phyloP scores from a whole-genome alignment of 768 basidiomycete genomes.

The Mycena epipterygia region DNA sequence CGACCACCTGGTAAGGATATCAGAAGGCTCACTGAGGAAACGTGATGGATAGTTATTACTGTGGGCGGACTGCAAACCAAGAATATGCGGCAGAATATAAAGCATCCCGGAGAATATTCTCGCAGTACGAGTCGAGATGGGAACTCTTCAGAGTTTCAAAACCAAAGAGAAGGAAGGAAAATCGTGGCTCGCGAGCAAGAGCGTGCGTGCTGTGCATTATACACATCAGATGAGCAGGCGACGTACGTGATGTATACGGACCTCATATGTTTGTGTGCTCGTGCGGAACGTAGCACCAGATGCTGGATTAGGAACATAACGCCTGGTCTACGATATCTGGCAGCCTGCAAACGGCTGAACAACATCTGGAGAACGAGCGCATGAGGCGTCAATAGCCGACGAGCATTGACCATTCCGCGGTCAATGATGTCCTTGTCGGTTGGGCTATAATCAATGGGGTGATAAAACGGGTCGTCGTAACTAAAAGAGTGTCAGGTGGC shows the following conservation, averaged over 20 bases:
- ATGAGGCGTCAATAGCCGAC: slow-evolving; percentile 86
- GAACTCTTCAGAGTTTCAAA: slow-evolving; percentile 94
- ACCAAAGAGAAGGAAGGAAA: slow-evolving; percentile 92
- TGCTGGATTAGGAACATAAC: slow-evolving; percentile 90
- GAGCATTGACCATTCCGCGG: slow-evolving; percentile 75
- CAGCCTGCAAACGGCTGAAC: slow-evolving; percentile 93
- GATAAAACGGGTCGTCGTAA: slow-evolving; percentile 89
- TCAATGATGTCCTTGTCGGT: slow-evolving; percentile 90
- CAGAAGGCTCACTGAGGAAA: neutral
- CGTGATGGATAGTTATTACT: slow-evolving; percentile 77
- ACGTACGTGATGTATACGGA: slow-evolving; percentile 46
- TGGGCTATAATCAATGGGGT: slow-evolving; percentile 89
- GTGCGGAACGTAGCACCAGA: slow-evolving; percentile 85
- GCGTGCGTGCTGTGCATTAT: slow-evolving; percentile 81
- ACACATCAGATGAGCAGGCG: slow-evolving; percentile 10
- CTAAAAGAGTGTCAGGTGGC: slow-evolving; percentile 59
- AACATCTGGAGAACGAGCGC: slow-evolving; percentile 88
- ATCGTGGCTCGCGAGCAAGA: slow-evolving; percentile 90
- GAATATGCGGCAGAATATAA: slow-evolving; percentile 87
- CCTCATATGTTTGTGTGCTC: slow-evolving; percentile 82
- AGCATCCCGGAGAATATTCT: slow-evolving; percentile 78
- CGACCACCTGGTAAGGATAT: slow-evolving; percentile 79
- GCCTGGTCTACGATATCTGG: slow-evolving; percentile 86
- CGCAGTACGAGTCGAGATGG: slow-evolving; percentile 85
- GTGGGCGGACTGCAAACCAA: slow-evolving; percentile 95